A percentile compares a stretch with the other conserved stretches of the same genome.
These are phyloP conservation scores for Beauveria scarabaeidicola DNA, from an alignment of 2,329 filamentous ascomycete genomes.

Conservation along the genomic window DNA sequence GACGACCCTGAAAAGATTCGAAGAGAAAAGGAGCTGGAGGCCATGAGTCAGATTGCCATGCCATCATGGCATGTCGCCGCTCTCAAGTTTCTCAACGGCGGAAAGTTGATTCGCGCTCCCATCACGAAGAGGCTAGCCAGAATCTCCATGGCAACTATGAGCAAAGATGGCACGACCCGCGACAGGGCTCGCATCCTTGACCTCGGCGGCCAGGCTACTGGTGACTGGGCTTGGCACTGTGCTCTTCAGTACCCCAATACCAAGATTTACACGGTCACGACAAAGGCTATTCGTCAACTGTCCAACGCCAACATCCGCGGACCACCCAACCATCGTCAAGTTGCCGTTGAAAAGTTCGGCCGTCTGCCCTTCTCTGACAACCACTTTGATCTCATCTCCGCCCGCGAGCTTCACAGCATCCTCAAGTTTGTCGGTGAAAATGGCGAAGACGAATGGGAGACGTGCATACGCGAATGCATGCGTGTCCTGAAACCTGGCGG, in stretches of 20 bases:
- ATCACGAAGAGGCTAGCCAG: constrained; percentile 53
- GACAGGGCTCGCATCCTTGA: constrained; percentile 67
- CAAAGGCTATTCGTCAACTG: constrained; percentile 59
- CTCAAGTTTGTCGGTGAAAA: constrained; percentile 65
- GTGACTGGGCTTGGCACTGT: constrained; percentile 94
- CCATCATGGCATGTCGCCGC: constrained; percentile 55
- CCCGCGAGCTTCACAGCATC: constrained; percentile 75
- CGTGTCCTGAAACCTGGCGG: constrained; percentile 89
- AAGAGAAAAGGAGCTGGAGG: constrained; percentile 72
- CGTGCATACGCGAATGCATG: constrained; percentile 75
- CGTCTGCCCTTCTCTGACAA: constrained; percentile 76
- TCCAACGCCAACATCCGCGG: constrained; percentile 71
- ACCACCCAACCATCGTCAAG: constrained; percentile 77
- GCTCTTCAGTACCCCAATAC: constrained; percentile 77
- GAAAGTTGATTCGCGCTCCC: constrained; percentile 55
- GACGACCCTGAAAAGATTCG: constrained; percentile 56
- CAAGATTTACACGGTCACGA: constrained; percentile 81
- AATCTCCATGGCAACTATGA: constrained; percentile 40
- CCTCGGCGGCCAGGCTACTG: constrained; percentile 73
- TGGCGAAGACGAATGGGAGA: constrained; percentile 76
- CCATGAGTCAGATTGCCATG: constrained; percentile 60
- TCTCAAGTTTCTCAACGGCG: constrained; percentile 53
- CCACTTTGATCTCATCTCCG: constrained; percentile 87
- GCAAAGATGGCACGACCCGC: constrained; percentile 34
- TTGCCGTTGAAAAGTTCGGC: constrained; percentile 68